A percentile compares a stretch with the other conserved stretches of the same genome.
phyloP scores from a whole-genome alignment of 106 monocot species.

The Gastrodia elata region DNA sequence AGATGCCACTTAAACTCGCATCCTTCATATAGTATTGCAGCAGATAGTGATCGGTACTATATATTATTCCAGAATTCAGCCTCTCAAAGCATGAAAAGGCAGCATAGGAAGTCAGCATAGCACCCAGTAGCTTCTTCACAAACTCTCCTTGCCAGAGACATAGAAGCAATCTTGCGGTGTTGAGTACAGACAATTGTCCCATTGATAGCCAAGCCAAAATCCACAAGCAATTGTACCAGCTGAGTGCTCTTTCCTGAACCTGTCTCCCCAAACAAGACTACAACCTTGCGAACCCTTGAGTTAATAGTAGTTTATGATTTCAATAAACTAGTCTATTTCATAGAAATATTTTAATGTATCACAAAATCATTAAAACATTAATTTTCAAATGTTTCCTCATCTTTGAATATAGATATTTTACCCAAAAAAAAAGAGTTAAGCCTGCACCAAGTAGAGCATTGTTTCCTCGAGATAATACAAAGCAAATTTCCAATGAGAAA shows the following conservation, averaged over 20 bases:
- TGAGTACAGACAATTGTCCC: slow-evolving; percentile 88
- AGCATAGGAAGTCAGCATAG: slow-evolving; percentile 40
- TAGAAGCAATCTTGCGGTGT: slow-evolving; percentile 85
- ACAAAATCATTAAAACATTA: too few relatives aligned
- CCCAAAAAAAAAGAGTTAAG: too few relatives aligned
- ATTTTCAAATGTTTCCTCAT: too few relatives aligned
- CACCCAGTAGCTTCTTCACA: slow-evolving; percentile 75
- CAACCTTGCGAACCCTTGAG: too few relatives aligned
- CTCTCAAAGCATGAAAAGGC: slow-evolving; percentile 34
- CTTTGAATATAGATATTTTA: too few relatives aligned
- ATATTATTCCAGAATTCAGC: slow-evolving; percentile 46
- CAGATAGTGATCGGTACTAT: slow-evolving; percentile 83
- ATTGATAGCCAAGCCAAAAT: slow-evolving; percentile 42
- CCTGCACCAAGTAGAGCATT: too few relatives aligned
- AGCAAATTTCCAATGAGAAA: too few relatives aligned
- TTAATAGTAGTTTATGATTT: too few relatives aligned
- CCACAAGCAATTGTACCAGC: slow-evolving; percentile 82
- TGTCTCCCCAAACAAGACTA: slow-evolving; percentile 83
- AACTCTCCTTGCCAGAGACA: slow-evolving; percentile 68
- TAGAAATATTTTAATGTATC: too few relatives aligned
- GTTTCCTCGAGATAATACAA: too few relatives aligned
- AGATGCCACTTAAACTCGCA: slow-evolving; percentile 41
- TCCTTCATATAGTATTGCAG: slow-evolving; percentile 71
- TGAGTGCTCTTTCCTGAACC: slow-evolving; percentile 98
- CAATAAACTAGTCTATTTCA: too few relatives aligned